Conservation (phyloP, 1,284 basidiomycete genomes). For the Cryptococcus jaspeensis region DNA sequence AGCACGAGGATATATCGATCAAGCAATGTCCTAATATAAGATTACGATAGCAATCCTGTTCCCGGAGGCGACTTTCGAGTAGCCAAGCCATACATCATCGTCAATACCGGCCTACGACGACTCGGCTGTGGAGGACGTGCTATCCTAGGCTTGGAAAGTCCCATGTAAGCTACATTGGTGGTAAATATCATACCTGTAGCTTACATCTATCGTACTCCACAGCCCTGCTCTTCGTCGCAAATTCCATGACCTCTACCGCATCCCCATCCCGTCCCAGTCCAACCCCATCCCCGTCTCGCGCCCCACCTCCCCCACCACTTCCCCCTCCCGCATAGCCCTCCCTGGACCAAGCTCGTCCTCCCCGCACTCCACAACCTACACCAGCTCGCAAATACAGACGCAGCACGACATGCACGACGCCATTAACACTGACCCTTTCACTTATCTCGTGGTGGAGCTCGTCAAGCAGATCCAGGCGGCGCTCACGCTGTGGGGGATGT, state of each 20-base stretch:
- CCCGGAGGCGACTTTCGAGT: slow-evolving; percentile 43
- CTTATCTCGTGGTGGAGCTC: slow-evolving; percentile 37
- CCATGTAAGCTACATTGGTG: slow-evolving; percentile 24
- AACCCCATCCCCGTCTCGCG: slow-evolving; percentile 8
- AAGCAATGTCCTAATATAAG: not conserved
- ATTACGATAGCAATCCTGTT: slow-evolving; percentile 23
- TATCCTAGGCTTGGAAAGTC: slow-evolving; percentile 43
- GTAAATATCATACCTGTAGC: slow-evolving; percentile 13
- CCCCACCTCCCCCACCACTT: slow-evolving; percentile 26
- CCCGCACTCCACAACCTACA: not conserved
- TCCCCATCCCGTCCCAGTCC: slow-evolving; percentile 26
- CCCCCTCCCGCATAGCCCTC: slow-evolving; percentile 18
- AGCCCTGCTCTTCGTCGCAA: slow-evolving; percentile 45
- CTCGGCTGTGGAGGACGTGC: slow-evolving; percentile 49
- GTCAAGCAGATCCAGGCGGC: slow-evolving; percentile 45
- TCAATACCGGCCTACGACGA: slow-evolving; percentile 44
- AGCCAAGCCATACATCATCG: slow-evolving; percentile 41
- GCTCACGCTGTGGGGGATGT: slow-evolving; percentile 43
- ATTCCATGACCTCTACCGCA: slow-evolving; percentile 42
- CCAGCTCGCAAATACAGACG: not conserved
- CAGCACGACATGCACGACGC: slow-evolving; percentile 3
- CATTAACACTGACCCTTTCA: slow-evolving; percentile 33
- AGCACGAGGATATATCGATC: not conserved
- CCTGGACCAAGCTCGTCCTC: not conserved
- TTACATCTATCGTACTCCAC: not conserved